phyloP scores from a whole-genome alignment of 208 protist species.

The Phytomonas serpens region DNA sequence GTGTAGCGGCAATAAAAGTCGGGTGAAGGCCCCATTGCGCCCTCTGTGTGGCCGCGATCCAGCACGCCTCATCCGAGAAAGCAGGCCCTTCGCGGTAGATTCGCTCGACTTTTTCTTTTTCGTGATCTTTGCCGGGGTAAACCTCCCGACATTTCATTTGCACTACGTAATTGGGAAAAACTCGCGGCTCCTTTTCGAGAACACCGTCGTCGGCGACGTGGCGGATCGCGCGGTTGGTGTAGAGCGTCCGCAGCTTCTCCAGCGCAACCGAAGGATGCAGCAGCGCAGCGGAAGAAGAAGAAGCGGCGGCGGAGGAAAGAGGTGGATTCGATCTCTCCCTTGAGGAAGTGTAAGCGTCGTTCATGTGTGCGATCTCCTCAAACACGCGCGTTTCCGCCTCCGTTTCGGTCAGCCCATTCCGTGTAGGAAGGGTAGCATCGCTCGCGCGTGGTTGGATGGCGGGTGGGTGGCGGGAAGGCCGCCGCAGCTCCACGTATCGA shows the following conservation, averaged over 20 bases:
- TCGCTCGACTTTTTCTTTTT: background rate
- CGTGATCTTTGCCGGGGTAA: background rate
- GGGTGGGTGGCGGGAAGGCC: background rate
- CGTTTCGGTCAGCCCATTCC: background rate
- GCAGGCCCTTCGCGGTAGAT: background rate
- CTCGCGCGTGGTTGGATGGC: background rate
- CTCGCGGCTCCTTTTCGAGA: background rate
- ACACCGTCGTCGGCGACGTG: background rate
- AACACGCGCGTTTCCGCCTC: background rate
- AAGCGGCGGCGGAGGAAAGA: background rate
- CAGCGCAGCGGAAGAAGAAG: background rate
- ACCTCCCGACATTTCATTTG: background rate
- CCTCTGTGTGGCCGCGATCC: background rate
- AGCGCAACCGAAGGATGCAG: constrained; percentile 25
- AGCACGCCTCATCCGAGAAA: background rate
- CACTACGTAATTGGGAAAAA: background rate
- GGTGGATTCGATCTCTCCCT: too few relatives aligned
- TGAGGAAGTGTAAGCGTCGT: background rate
- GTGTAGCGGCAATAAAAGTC: background rate
- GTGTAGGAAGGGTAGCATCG: background rate
- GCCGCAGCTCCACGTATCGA: background rate
- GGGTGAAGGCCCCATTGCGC: background rate
- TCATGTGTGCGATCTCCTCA: background rate
- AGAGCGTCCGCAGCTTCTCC: constrained; percentile 20
- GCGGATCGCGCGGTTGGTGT: background rate